Percentiles rank a stretch among this genome's conserved stretches.
Conservation (phyloP, 768 basidiomycete species). For the Mycena leptocephala region DNA sequence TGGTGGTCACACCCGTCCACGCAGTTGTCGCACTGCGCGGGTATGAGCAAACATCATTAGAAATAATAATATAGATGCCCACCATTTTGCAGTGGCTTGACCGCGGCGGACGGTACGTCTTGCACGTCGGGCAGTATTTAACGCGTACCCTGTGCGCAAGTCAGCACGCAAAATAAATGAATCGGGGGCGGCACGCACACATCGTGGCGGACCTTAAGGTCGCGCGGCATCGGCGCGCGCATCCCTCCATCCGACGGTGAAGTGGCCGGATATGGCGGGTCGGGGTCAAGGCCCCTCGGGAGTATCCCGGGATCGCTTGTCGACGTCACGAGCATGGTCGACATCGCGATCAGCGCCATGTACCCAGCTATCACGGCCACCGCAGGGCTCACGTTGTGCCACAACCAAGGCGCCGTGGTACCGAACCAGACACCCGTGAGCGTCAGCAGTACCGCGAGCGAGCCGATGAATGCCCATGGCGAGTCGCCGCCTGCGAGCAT, state of each 20-base stretch:
- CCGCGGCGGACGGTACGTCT: slow-evolving; percentile 93
- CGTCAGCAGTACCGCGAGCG: slow-evolving; percentile 72
- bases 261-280: slow-evolving; percentile 82
- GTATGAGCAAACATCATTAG: not conserved
- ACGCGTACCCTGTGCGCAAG: slow-evolving; percentile 78
- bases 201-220: slow-evolving; percentile 85
- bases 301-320: slow-evolving; percentile 91
- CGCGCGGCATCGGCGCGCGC: slow-evolving; percentile 82
- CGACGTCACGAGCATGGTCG: slow-evolving; percentile 86
- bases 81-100: slow-evolving; percentile 98
- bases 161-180: slow-evolving; percentile 11
- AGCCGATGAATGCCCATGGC: slow-evolving; percentile 84
- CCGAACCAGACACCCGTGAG: slow-evolving; percentile 90
- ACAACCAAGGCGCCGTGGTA: slow-evolving; percentile 93
- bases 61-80: slow-evolving; percentile 38
- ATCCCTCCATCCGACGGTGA: slow-evolving; percentile 76
- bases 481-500: slow-evolving; percentile 91
- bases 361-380: slow-evolving; percentile 73
- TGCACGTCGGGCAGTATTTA: slow-evolving; percentile 96
- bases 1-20: slow-evolving; percentile 97
- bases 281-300: slow-evolving; percentile 88
- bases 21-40: slow-evolving; percentile 92
- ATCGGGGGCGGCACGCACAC: slow-evolving; percentile 65
- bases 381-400: slow-evolving; percentile 83
- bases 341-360: slow-evolving; percentile 74